Evolutionary conservation across 208 protist species (phyloP), one percentile per base, ranked within the genome.

Genomic region (Angomonas deanei): DNA sequence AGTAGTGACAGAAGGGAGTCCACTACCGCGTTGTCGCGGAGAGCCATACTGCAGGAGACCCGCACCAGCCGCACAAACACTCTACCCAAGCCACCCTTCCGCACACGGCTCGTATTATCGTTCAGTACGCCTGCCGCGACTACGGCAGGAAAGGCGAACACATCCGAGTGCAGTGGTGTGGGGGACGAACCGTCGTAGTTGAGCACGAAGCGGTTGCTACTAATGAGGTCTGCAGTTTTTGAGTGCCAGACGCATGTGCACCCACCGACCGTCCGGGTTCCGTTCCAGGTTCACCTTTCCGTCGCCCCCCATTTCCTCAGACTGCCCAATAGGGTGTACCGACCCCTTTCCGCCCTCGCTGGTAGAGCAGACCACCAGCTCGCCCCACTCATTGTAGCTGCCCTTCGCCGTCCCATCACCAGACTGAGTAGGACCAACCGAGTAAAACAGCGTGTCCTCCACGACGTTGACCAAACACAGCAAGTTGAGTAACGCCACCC

Each of bases 1-100:
- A 70, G 39, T 17, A 93, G 64, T 27, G 60, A 24, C 21, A 90
- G 49, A 23, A 88, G 62, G 21, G 60, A 55, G 27, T 76, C 75
- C 21, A 92, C 30, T 5, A 69, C 52, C 0, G 31, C 21, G 1
- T 34, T 57, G 28, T 72, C 64, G 28, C 78, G 62, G 34, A 93
- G 74, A 19, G 80, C 91, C 64, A 96, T 81, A 48, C 58, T 64
- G 70, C 77, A 84, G 0, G 77, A 60, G 17, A 82, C 72, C n/a
- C 78, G 77, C 31, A 96, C 60, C 30, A 96, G 76, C 5, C 90
- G 80, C 17, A 70, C 71, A 79, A 93, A 92, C n/a, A 96, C 49
- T 8, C 90, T 81, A 33, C 86, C 53, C 72, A 88, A 82, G 24
- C 86, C 90, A 10, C 89, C 89, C 34, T 73, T 82, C 10, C 68